Base-by-base conservation (phyloP, 176 grass and related monocot genomes). In the Zizania latifolia region DNA sequence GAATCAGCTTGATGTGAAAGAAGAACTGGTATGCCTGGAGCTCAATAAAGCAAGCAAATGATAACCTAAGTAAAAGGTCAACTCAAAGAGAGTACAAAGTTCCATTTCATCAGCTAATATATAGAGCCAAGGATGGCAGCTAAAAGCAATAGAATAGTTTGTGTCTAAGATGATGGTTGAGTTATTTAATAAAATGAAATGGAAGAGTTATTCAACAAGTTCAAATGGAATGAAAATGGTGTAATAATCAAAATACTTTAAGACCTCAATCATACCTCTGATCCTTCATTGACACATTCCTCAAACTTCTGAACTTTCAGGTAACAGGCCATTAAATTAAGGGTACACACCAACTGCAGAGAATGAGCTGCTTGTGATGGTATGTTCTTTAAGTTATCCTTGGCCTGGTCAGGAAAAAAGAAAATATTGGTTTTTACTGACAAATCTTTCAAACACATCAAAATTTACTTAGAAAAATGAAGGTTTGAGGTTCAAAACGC, bases 301-400 rank as follows among this genome's bases (percentile, higher is more conserved):
- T 92, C 81, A 30, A 92, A 92, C 43, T 90, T 74, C 17, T 60
- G 76, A 19, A 74, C 88, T 81, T 92, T 94, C 73, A 99, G 84
- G 78, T 99, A 99, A 79, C 95, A 99, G 41, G 92, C 89, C 95
- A 99, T 99, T 74, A 99, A 76, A 85, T 99, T 99, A 88, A 99
- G 89, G 24, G 92, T 87, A 14, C 95, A 99, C 34, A 92, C 91
- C 79, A 92, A 59, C 75, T 94, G 89, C 57, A 99, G 69, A 55
- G 70, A 86, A 70, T 77, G 53, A 1, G 44, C 91, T n/a, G 62
- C 61, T 22, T 87, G 75, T 2, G 76, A 86, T 50, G 89, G 89
- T 68, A 94, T 46, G 44, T 12, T 72, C 60, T 90, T 99, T 73
- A 94, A 61, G 78, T 94, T 92, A 81, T 94, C 89, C 74, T 99